Base-by-base conservation (phyloP, 148 eudicot genomes). In the Limonium bicolor region DNA sequence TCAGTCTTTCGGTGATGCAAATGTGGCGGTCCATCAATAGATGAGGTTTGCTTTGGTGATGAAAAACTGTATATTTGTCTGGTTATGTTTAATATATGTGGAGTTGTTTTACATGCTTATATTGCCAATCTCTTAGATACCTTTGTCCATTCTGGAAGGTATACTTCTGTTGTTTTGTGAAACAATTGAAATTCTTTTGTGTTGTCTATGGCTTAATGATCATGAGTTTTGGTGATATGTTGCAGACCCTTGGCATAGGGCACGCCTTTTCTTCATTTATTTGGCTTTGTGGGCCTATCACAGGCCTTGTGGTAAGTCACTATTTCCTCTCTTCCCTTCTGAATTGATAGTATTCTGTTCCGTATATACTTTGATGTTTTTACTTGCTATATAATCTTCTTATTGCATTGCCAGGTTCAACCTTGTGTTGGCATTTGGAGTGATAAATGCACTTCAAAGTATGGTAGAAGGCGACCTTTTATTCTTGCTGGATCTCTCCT, bases 351-450 rank as follows among this genome's bases (percentile, higher is more conserved):
- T n/a, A n/a, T n/a, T n/a, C n/a, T n/a, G n/a, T n/a, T n/a, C n/a
- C n/a, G n/a, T n/a, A n/a, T n/a, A n/a, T 31, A 12, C 7, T 54
- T n/a, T 4, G 14, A 25, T 24, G 13, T 11, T 46, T 24, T 6
- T 36, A 7, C 20, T n/a, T n/a, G n/a, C n/a, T n/a, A 30, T 42
- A 29, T 29, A 27, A 45, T 15, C 50, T 40, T 38, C 49, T 64
- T 59, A n/a, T n/a, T n/a, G n/a, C n/a, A n/a, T n/a, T n/a, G n/a
- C n/a, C 77, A 88, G 97, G 97, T 88, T 62, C 97, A 88, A 84
- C 97, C 97, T 43, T 90, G 81, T 66, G 97, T 90, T 46, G 97
- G 95, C 55, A 90, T 90, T 33, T 90, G 97, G 97, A 90, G 97
- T 64, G 97, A 90, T 62, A 90, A 80, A 65, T 90, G 97, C 70